These are phyloP conservation scores for Aspergillus sp. DNA, from an alignment of 2,329 filamentous ascomycete species.

Conservation along the genomic window DNA sequence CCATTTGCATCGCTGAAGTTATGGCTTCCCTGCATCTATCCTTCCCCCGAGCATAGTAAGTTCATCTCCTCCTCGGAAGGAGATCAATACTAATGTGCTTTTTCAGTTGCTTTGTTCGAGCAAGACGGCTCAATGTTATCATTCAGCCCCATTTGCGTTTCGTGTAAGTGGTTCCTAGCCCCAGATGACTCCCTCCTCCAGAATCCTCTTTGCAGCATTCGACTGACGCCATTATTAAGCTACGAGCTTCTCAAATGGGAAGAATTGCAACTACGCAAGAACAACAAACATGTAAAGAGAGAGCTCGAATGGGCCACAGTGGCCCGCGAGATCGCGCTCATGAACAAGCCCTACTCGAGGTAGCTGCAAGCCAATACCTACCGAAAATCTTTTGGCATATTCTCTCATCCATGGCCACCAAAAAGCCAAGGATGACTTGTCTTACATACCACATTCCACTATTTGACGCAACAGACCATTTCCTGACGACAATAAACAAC, in stretches of 20 bases:
- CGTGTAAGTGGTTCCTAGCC: conserved; percentile 51
- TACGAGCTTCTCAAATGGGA: conserved; percentile 96
- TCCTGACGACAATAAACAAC: conserved; percentile 21
- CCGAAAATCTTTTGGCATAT: background rate
- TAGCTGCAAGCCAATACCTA: conserved; percentile 36
- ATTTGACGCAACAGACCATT: conserved; percentile 3
- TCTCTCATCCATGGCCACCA: background rate
- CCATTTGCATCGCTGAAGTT: conserved; percentile 98
- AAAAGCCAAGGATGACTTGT: background rate
- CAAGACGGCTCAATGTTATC: conserved; percentile 90
- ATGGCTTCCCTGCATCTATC: conserved; percentile 80
- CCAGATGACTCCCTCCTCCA: background rate
- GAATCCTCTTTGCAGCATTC: background rate
- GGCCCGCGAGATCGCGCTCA: conserved; percentile 83
- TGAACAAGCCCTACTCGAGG: conserved; percentile 91
- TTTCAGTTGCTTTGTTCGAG: conserved; percentile 79
- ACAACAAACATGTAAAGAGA: conserved; percentile 59
- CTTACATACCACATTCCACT: background rate
- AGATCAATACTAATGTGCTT: background rate
- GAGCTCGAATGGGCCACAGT: conserved; percentile 92
- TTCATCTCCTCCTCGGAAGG: conserved; percentile 12
- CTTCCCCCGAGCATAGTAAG: conserved; percentile 83
- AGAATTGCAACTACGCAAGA: conserved; percentile 64
- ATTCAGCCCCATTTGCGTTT: conserved; percentile 96
- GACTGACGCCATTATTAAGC: conserved; percentile 32